Conservation (phyloP, 2,329 filamentous ascomycete species). For the Colletotrichum shisoi region DNA sequence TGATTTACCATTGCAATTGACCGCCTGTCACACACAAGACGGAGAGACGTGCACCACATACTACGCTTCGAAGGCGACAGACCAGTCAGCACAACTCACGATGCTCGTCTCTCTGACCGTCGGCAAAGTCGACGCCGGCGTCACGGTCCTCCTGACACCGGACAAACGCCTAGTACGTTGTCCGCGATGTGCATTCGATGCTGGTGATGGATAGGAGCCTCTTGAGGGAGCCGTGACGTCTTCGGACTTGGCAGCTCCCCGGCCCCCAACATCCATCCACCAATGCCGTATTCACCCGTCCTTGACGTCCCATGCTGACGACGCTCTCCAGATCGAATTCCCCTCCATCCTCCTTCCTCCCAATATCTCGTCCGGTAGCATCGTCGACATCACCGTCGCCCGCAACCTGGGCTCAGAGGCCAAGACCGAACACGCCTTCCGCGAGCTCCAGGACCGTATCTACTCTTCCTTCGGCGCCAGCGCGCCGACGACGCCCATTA, state of each 20-base stretch:
- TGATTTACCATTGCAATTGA: conserved; percentile 16
- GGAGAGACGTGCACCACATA: conserved; percentile 14
- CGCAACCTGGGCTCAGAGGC: conserved; percentile 84
- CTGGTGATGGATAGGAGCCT: conserved; percentile 7
- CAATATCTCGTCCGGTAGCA: conserved; percentile 93
- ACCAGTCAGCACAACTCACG: conserved; percentile 43
- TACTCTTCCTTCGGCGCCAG: conserved; percentile 83
- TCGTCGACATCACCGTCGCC: conserved; percentile 95
- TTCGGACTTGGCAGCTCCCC: not conserved
- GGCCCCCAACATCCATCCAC: conserved; percentile 1
- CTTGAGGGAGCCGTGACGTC: conserved; percentile 1
- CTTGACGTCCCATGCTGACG: conserved; percentile 40
- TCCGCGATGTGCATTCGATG: conserved; percentile 1
- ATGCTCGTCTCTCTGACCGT: conserved; percentile 99
- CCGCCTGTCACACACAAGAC: not conserved
- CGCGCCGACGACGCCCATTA: conserved; percentile 76
- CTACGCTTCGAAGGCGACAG: conserved; percentile 16
- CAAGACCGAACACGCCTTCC: conserved; percentile 77
- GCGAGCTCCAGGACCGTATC: conserved; percentile 87
- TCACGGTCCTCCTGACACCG: conserved; percentile 93
- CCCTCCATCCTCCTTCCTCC: conserved; percentile 95
- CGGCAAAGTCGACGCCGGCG: conserved; percentile 98
- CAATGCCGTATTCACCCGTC: conserved; percentile 41
- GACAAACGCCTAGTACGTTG: conserved; percentile 89
- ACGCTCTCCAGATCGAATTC: conserved; percentile 84